Percentiles rank a stretch among this genome's conserved stretches.
phyloP scores from a whole-genome alignment of 495 filamentous ascomycete genomes.

The Trichoderma asperelloides region DNA sequence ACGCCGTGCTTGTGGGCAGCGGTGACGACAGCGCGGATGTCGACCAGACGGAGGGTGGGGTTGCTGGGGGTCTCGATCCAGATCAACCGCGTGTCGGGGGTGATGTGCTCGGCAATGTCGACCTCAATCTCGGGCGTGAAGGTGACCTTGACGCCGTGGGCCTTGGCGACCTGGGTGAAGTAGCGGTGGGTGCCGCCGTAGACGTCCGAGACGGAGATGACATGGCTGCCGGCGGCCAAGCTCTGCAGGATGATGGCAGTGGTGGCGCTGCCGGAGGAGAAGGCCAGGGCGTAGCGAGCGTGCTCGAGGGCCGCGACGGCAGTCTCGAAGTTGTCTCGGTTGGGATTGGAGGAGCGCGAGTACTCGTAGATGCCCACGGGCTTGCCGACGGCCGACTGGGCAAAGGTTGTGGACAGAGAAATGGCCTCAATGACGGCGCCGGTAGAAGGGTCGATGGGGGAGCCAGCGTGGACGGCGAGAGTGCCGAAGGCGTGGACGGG shows the following conservation, averaged over 20 bases:
- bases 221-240: constrained; percentile 83
- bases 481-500: constrained; percentile 61
- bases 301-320: constrained; percentile 88
- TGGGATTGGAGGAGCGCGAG: constrained; percentile 76
- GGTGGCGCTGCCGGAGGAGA: constrained; percentile 87
- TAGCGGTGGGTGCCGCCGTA: constrained; percentile 98
- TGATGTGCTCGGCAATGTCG: constrained; percentile 74
- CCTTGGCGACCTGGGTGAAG: constrained; percentile 94
- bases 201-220: constrained; percentile 92
- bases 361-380: constrained; percentile 80
- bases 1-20: constrained; percentile 83
- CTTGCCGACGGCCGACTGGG: constrained; percentile 66
- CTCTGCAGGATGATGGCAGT: constrained; percentile 91
- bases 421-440: constrained; percentile 87
- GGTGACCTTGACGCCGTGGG: constrained; percentile 89
- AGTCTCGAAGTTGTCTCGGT: constrained; percentile 48
- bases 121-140: constrained; percentile 88
- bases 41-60: constrained; percentile 83
- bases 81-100: constrained; percentile 82
- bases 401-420: constrained; percentile 81
- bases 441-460: constrained; percentile 73
- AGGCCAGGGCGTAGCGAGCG: constrained; percentile 87
- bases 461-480: constrained; percentile 77
- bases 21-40: constrained; percentile 75
- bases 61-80: constrained; percentile 98